Percentiles rank a stretch among this genome's conserved stretches.
These are phyloP conservation scores for Mycoemilia scoparia DNA, from an alignment of 192 early-diverging fungal genomes.

Conservation along the genomic window DNA sequence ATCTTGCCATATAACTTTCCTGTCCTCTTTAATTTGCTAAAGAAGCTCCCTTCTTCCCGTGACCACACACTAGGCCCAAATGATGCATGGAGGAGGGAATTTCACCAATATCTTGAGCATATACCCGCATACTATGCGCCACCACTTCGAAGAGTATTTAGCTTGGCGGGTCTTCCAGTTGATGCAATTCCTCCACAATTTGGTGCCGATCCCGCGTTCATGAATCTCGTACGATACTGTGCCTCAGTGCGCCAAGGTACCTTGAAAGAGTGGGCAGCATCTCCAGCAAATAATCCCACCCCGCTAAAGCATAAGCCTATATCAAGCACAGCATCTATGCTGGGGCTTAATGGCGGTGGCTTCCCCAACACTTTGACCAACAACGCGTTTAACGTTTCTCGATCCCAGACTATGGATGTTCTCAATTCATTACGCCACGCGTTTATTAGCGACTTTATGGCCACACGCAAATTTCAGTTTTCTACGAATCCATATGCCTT, in stretches of 20 bases:
- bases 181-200: constrained; percentile 23
- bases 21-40: constrained; percentile 46
- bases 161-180: constrained; percentile 19
- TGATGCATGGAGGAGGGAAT: constrained; percentile 30
- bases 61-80: constrained; percentile 7
- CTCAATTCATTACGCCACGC: constrained; percentile 33
- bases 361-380: constrained; percentile 14
- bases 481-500: constrained; percentile 21
- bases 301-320: neutral
- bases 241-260: constrained; percentile 8
- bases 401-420: constrained; percentile 31
- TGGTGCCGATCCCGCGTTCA: constrained; percentile 22
- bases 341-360: constrained; percentile 10
- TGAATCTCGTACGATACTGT: constrained; percentile 16
- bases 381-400: constrained; percentile 50
- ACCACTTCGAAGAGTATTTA: constrained; percentile 30
- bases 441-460: constrained; percentile 34
- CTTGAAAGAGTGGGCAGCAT: constrained; percentile 25
- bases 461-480: constrained; percentile 10
- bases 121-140: constrained; percentile 42
- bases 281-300: constrained; percentile 18
- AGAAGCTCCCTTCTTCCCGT: constrained; percentile 20
- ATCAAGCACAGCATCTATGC: neutral
- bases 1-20: constrained; percentile 65
- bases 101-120: constrained; percentile 40